Evolutionary conservation across 805 yeast genomes (phyloP).

Genomic region (Yamadazyma phyllophila): DNA sequence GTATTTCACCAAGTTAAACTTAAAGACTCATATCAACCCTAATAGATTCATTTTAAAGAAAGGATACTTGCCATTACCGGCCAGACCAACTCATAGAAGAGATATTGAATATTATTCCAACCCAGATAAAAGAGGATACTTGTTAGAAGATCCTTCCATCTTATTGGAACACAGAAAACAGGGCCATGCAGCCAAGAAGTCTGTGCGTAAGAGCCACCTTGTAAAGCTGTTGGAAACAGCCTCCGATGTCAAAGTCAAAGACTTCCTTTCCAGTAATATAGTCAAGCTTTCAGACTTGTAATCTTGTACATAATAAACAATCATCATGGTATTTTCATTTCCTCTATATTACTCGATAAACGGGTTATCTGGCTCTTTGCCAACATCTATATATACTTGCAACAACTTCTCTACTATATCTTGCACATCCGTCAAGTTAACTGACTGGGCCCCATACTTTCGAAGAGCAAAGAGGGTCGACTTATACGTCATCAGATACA

Average conservation of each 20-base stretch:
- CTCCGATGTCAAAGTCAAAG: conserved; percentile 16
- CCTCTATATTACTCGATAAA: conserved; percentile 4
- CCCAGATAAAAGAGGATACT: conserved; percentile 72
- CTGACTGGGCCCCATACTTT: conserved; percentile 23
- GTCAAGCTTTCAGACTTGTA: conserved; percentile 22
- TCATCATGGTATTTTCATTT: background rate
- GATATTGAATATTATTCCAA: conserved; percentile 77
- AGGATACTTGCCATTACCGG: conserved; percentile 79
- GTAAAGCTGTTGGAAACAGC: conserved; percentile 37
- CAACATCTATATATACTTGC: conserved; percentile 33
- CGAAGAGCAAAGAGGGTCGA: conserved; percentile 39
- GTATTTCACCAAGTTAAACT: conserved; percentile 60
- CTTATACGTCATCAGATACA: conserved; percentile 40
- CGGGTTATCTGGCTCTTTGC: conserved; percentile 6
- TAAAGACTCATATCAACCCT: conserved; percentile 76
- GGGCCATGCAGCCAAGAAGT: conserved; percentile 17
- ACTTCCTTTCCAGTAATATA: conserved; percentile 17
- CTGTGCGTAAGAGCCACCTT: conserved; percentile 32
- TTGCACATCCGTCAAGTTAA: conserved; percentile 32
- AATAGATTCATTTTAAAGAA: conserved; percentile 61
- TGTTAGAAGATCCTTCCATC: conserved; percentile 41
- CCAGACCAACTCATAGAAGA: conserved; percentile 82
- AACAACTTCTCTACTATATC: conserved; percentile 39
- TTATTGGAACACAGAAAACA: conserved; percentile 36
- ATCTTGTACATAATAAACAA: conserved; percentile 9